These are phyloP conservation scores for Amauroascus verrucosus DNA, from an alignment of 2,329 filamentous ascomycete genomes.

Conservation along the genomic window DNA sequence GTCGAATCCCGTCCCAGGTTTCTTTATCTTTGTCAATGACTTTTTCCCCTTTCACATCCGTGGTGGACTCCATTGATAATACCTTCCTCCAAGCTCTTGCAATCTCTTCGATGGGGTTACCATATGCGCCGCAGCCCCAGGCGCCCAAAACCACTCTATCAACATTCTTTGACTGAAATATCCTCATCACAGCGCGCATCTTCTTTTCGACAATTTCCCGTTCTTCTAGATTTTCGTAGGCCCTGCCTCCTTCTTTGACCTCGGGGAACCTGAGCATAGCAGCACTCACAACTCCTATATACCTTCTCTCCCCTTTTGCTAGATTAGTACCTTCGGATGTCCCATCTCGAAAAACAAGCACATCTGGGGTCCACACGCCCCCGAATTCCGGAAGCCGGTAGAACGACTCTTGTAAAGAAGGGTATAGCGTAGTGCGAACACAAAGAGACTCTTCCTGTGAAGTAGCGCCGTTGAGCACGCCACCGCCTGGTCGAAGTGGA, in stretches of 20 bases:
- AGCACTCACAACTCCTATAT: conserved; percentile 11
- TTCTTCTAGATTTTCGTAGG: background rate
- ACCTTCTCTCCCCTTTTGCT: conserved; percentile 6
- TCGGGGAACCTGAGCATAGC: conserved; percentile 13
- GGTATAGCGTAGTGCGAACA: conserved; percentile 11
- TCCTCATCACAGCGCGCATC: conserved; percentile 12
- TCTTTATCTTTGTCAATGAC: background rate
- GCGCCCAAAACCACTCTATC: conserved; percentile 9
- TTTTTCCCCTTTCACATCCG: background rate
- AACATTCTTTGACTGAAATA: conserved; percentile 9
- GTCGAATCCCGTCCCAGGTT: conserved; percentile 8
- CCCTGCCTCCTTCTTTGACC: background rate
- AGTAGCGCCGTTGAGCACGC: conserved; percentile 11
- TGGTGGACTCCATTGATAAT: background rate
- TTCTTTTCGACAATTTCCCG: conserved; percentile 7
- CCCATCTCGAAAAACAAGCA: conserved; percentile 9
- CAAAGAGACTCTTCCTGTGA: conserved; percentile 13
- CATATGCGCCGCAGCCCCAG: conserved; percentile 12
- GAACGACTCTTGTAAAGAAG: conserved; percentile 9
- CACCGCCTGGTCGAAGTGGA: conserved; percentile 10
- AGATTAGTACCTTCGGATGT: conserved; percentile 1
- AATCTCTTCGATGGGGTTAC: conserved; percentile 10
- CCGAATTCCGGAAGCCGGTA: conserved; percentile 11
- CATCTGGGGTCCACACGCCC: conserved; percentile 11
- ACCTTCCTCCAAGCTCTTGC: conserved; percentile 10